Conservation (phyloP, 768 basidiomycete genomes). For the Collybiopsis luxurians region DNA sequence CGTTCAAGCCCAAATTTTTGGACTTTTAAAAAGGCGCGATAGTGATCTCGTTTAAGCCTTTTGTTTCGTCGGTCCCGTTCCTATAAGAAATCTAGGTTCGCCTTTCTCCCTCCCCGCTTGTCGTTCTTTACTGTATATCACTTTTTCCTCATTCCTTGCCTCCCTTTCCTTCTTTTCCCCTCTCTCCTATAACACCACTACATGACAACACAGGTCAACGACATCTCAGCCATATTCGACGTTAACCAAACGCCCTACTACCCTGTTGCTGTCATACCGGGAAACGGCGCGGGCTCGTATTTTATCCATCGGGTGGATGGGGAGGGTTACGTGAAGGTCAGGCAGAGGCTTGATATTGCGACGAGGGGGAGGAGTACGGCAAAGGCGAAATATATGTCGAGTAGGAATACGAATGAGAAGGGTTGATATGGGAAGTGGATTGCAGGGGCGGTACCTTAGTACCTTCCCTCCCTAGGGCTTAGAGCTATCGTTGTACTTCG, state of each 20-base stretch:
- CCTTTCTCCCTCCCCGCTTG: no score
- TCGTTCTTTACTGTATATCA: no score
- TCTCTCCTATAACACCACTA: no score
- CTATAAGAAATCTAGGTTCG: conserved; percentile 81
- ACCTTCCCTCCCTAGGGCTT: no score
- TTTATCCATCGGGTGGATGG: conserved; percentile 79
- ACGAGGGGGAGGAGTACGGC: conserved; percentile 19
- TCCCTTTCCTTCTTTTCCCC: background rate
- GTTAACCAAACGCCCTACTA: conserved; percentile 65
- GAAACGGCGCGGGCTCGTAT: conserved; percentile 63
- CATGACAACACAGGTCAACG: conserved; percentile 50
- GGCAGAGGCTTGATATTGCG: conserved; percentile 52
- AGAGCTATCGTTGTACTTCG: no score
- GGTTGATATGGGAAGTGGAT: conserved; percentile 2
- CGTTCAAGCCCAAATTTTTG: conserved; percentile 83
- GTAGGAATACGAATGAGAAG: background rate
- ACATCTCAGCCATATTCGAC: conserved; percentile 81
- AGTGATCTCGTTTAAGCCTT: conserved; percentile 86
- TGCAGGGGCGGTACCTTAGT: no score
- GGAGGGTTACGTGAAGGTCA: conserved; percentile 60
- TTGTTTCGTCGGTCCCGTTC: conserved; percentile 74
- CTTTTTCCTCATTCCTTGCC: background rate
- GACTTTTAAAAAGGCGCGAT: conserved; percentile 92
- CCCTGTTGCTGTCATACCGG: conserved; percentile 82
- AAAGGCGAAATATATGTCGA: background rate